Conservation (phyloP, 2,329 filamentous ascomycete genomes). For the Ceratocystis lukuohia region DNA sequence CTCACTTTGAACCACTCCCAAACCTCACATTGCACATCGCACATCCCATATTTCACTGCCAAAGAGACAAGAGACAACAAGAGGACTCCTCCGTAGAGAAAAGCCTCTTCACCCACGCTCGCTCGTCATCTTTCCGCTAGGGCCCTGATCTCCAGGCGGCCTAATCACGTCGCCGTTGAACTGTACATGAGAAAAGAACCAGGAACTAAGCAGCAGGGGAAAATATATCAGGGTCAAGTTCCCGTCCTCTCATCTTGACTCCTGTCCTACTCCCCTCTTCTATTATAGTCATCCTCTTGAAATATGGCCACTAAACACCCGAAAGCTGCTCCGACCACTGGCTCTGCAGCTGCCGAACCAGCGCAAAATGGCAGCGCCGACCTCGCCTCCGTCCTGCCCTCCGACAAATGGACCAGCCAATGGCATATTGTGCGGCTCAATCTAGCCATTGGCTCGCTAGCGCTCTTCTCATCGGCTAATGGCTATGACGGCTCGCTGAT, state of each 20-base stretch:
- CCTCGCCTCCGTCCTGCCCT: constrained; percentile 63
- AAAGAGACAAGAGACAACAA: constrained; percentile 1
- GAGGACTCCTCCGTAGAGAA: background rate
- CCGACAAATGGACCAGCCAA: constrained; percentile 59
- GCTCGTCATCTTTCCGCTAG: background rate
- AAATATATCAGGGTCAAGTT: background rate
- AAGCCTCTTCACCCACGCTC: background rate
- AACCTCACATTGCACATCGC: background rate
- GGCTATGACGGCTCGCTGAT: constrained; percentile 40
- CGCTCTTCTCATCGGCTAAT: constrained; percentile 39
- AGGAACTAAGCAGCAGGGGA: background rate
- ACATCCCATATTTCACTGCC: background rate
- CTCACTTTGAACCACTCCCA: background rate
- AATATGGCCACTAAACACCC: background rate
- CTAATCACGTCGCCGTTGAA: background rate
- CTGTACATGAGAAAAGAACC: background rate
- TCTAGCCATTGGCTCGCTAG: constrained; percentile 38
- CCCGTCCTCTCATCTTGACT: background rate
- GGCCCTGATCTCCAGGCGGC: background rate
- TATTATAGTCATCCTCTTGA: background rate
- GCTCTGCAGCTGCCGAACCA: background rate
- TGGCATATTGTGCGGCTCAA: constrained; percentile 72
- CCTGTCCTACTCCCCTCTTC: background rate
- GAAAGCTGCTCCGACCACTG: background rate
- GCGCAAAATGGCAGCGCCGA: constrained; percentile 38